These are phyloP conservation scores for Triangularia setosa DNA, from an alignment of 2,329 filamentous ascomycete genomes.

Conservation along the genomic window DNA sequence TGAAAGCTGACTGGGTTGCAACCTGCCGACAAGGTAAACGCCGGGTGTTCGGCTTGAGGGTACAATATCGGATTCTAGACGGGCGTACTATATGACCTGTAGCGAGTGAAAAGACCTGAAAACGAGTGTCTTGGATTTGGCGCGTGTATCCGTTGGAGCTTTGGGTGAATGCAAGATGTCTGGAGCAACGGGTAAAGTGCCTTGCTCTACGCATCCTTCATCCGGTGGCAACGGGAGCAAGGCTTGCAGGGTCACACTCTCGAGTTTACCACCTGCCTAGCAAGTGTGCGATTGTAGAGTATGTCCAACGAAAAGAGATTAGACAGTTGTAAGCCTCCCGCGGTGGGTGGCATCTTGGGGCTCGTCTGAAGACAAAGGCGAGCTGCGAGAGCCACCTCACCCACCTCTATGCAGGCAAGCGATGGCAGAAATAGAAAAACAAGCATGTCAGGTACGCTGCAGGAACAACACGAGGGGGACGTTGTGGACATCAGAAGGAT, in stretches of 20 bases:
- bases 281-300: neutral
- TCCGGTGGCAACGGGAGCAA: conserved; percentile 24
- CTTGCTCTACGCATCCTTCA: conserved; percentile 22
- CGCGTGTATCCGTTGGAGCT: conserved; percentile 27
- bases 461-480: conserved; percentile 17
- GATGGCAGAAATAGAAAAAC: neutral
- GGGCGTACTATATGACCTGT: conserved; percentile 16
- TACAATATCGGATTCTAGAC: neutral
- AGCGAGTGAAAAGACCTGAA: conserved; percentile 16
- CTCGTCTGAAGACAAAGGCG: conserved; percentile 1
- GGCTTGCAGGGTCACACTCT: conserved; percentile 17
- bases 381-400: conserved; percentile 9
- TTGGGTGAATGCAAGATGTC: conserved; percentile 29
- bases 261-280: conserved; percentile 5
- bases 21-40: neutral
- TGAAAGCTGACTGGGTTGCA: neutral
- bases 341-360: conserved; percentile 12
- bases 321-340: conserved; percentile 17
- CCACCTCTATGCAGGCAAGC: neutral
- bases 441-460: conserved; percentile 17
- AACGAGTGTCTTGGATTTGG: conserved; percentile 24
- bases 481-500: neutral
- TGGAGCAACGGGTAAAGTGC: conserved; percentile 29
- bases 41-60: neutral
- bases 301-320: neutral